Evolutionary conservation across 23 red algal genomes (phyloP).

Genomic region (Chondrus crispus): DNA sequence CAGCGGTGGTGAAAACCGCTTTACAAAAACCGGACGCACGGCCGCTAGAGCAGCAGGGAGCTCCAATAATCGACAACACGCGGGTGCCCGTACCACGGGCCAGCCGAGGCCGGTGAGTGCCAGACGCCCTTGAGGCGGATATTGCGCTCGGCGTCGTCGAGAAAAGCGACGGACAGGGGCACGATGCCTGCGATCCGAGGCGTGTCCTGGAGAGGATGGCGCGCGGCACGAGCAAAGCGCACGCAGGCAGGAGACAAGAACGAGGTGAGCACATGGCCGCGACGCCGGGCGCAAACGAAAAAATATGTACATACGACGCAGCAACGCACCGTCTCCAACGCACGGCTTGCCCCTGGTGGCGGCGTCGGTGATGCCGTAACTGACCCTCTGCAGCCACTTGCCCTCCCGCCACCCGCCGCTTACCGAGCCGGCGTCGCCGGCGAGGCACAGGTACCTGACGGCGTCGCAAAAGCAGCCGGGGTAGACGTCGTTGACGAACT

Average conservation of each 20-base stretch:
- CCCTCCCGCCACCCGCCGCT: slow-evolving; percentile 20
- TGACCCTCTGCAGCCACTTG: slow-evolving; percentile 58
- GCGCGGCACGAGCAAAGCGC: too few relatives aligned
- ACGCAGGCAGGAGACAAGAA: neutral
- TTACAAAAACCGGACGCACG: too few relatives aligned
- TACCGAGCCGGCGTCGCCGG: slow-evolving; percentile 44
- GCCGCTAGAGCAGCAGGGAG: too few relatives aligned
- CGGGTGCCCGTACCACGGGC: slow-evolving; percentile 55
- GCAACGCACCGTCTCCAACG: slow-evolving; percentile 48
- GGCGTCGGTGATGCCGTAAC: slow-evolving; percentile 60
- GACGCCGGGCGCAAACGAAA: neutral
- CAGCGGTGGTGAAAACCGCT: too few relatives aligned
- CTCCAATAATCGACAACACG: slow-evolving; percentile 49
- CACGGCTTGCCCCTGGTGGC: neutral
- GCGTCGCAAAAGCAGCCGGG: slow-evolving; percentile 25
- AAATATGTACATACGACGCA: neutral
- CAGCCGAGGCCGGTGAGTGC: slow-evolving; percentile 56
- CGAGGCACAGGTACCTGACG: slow-evolving; percentile 54
- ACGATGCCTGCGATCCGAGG: slow-evolving; percentile 52
- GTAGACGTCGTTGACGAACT: slow-evolving; percentile 66
- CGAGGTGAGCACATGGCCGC: neutral
- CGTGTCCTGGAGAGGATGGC: too few relatives aligned
- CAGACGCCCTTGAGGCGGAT: slow-evolving; percentile 63
- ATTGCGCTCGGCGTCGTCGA: slow-evolving; percentile 52
- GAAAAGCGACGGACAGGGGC: slow-evolving; percentile 45